Conservation (phyloP, 805 yeast genomes). For the Ogataea henricii region DNA sequence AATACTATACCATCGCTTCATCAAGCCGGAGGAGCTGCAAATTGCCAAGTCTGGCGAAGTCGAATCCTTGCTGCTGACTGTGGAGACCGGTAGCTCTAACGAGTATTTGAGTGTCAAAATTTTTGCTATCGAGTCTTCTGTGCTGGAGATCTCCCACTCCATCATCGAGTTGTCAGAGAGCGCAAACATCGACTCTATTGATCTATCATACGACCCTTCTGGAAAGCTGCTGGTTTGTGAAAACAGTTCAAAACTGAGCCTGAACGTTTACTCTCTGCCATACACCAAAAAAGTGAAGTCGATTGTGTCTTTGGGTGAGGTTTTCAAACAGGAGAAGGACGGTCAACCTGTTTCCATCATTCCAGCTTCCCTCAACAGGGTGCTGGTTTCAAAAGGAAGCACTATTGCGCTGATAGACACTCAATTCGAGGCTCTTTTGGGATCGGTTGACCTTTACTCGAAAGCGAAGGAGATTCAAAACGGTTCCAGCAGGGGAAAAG, state of each 20-base stretch:
- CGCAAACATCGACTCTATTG: slow-evolving; percentile 14
- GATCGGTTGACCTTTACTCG: slow-evolving; percentile 32
- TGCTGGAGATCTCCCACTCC: slow-evolving; percentile 33
- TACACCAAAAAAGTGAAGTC: slow-evolving; percentile 34
- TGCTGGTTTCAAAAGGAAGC: slow-evolving; percentile 44
- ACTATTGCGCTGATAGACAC: slow-evolving; percentile 47
- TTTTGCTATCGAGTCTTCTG: slow-evolving; percentile 28
- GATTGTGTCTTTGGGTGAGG: slow-evolving; percentile 22
- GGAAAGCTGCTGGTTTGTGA: slow-evolving; percentile 33
- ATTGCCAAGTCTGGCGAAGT: slow-evolving; percentile 24
- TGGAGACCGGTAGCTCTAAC: slow-evolving; percentile 17
- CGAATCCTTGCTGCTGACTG: slow-evolving; percentile 26
- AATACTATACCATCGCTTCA: slow-evolving; percentile 29
- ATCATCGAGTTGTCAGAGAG: slow-evolving; percentile 23
- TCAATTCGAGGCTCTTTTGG: slow-evolving; percentile 42
- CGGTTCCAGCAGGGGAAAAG: slow-evolving; percentile 9
- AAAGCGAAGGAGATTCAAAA: slow-evolving; percentile 28
- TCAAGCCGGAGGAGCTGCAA: slow-evolving; percentile 29
- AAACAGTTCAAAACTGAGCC: slow-evolving; percentile 13
- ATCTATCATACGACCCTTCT: slow-evolving; percentile 30
- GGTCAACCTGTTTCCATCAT: slow-evolving; percentile 37
- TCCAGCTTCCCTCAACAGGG: slow-evolving; percentile 47
- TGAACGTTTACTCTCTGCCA: slow-evolving; percentile 35
- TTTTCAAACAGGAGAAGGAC: slow-evolving; percentile 30
- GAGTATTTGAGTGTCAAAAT: slow-evolving; percentile 28